Evolutionary conservation across 352 stramenopile species (phyloP).

Genomic region (Phytophthora tubulina): DNA sequence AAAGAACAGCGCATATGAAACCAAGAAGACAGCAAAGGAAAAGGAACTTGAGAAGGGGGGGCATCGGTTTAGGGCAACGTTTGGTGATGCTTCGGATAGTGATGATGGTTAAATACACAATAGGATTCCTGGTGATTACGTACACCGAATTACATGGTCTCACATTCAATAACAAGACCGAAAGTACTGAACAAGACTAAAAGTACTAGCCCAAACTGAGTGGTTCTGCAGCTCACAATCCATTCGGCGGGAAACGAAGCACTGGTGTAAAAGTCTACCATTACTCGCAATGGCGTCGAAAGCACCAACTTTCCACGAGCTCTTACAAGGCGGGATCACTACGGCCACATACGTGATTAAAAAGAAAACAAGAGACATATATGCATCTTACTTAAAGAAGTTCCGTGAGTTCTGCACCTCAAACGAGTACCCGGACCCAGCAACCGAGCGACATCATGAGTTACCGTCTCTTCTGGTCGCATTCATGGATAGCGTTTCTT

Average conservation of each 20-base stretch:
- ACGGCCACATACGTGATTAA: conserved; percentile 24
- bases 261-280: too few relatives aligned
- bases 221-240: conserved; percentile 1
- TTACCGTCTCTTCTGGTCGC: conserved; percentile 3
- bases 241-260: neutral
- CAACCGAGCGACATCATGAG: neutral
- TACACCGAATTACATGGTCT: neutral
- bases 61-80: neutral
- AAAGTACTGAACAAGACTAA: conserved; percentile 10
- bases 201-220: conserved; percentile 1
- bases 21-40: conserved; percentile 5
- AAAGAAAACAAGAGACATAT: conserved; percentile 14
- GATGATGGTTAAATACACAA: conserved; percentile 3
- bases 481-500: conserved; percentile 20
- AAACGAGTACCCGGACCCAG: conserved; percentile 20
- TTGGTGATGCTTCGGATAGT: conserved; percentile 9
- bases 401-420: conserved; percentile 19
- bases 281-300: neutral
- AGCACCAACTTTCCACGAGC: conserved; percentile 9
- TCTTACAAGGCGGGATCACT: conserved; percentile 7
- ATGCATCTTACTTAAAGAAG: conserved; percentile 23
- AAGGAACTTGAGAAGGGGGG: neutral
- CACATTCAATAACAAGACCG: neutral
- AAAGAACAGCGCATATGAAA: conserved; percentile 9
- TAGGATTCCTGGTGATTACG: neutral